phyloP scores from a whole-genome alignment of 2,329 filamentous ascomycete genomes.

The Mycocentrospora acerina region DNA sequence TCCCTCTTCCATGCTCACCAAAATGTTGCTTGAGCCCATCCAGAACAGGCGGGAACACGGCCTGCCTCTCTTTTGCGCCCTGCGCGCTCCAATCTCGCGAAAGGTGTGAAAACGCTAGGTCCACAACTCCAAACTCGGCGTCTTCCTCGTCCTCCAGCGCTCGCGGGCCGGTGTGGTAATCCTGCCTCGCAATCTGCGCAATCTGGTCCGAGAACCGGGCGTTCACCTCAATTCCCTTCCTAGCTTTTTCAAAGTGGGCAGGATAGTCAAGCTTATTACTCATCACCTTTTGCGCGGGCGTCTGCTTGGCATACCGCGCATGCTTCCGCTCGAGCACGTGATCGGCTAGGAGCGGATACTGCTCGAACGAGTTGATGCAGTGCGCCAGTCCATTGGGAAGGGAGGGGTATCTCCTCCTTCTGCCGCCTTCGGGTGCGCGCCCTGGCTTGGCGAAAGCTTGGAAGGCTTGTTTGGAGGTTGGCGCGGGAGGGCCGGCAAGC shows the following conservation, averaged over 20 bases:
- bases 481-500: conserved; percentile 2
- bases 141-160: conserved; percentile 6
- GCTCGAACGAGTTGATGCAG: conserved; percentile 9
- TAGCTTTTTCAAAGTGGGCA: conserved; percentile 6
- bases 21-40: conserved; percentile 7
- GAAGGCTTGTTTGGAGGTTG: conserved; percentile 2
- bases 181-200: conserved; percentile 3
- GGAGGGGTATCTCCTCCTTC: conserved; percentile 4
- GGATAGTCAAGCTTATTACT: conserved; percentile 9
- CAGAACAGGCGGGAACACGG: conserved; percentile 8
- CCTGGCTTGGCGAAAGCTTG: background rate
- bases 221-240: conserved; percentile 8
- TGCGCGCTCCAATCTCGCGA: conserved; percentile 8
- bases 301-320: conserved; percentile 7
- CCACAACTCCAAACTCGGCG: conserved; percentile 3
- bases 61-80: conserved; percentile 7
- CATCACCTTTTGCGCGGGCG: conserved; percentile 5
- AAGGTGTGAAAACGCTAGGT: conserved; percentile 7
- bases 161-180: conserved; percentile 5
- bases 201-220: conserved; percentile 4
- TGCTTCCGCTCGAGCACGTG: conserved; percentile 8
- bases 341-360: conserved; percentile 7
- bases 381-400: conserved; percentile 6
- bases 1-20: conserved; percentile 1
- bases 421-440: conserved; percentile 1